Base-by-base conservation (phyloP, 805 yeast genomes). In the Candida wancherniae region DNA sequence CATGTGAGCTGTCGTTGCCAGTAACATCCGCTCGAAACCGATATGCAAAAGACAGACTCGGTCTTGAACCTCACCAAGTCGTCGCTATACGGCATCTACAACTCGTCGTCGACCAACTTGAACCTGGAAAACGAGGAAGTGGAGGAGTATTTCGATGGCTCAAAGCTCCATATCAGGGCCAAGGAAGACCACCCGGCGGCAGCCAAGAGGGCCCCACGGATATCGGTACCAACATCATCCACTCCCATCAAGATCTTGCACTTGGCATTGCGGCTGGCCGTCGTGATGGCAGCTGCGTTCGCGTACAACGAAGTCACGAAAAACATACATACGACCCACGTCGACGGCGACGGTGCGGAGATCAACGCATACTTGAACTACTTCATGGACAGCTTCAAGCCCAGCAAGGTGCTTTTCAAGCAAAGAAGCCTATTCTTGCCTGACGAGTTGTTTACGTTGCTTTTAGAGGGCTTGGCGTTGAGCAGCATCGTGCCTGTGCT, bases 391-490 rank as follows among this genome's bases (percentile, higher is more conserved):
- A 50, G 45, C 15, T 45, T 56, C 30, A 45, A 50, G 33, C 47
- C 53, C 9, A 34, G 44, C 18, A 28, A 27, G n/a, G 27, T 20
- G 16, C 20, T 31, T 8, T 18, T 28, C n/a, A 28, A 17, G 4
- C 34, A 35, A 28, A 25, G 15, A 6, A 26, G 20, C 7, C 20
- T 32, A 11, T 24, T 26, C 13, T 17, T 25, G 3, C 29, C 42
- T 9, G 57, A 55, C 37, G 24, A 24, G 6, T 29, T 45, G 3
- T 32, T 57, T 19, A 54, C 56, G n/a, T 47, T 59, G 29, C 31
- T 74, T 4, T 27, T 75, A 7, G 75, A 75, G 41, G 86, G 86
- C 2, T 45, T 76, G 10, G 36, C 72, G n/a, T 67, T 79, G 56
- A 80, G 84, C n/a, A 50, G 65, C 6, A 47, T 71, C 9, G 67